phyloP scores from a whole-genome alignment of 1,139 yeast genomes.

The Kodamaea sp. region DNA sequence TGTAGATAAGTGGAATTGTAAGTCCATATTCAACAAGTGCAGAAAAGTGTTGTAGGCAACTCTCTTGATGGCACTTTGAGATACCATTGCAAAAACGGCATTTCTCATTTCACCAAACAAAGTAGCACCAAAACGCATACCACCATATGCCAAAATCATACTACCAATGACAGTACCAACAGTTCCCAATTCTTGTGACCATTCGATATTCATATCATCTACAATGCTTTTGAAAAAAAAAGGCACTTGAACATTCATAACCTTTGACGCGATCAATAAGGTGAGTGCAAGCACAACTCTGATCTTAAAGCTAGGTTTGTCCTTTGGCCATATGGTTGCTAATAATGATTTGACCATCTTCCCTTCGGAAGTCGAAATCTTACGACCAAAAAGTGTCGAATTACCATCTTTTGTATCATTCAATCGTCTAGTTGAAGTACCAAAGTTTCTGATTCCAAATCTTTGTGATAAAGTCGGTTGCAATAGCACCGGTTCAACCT shows the following conservation, averaged over 20 bases:
- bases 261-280: conserved; percentile 71
- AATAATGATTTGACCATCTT: conserved; percentile 60
- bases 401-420: conserved; percentile 4
- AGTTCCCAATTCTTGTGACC: conserved; percentile 63
- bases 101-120: conserved; percentile 90
- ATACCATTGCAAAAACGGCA: conserved; percentile 93
- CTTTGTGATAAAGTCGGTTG: too few relatives aligned
- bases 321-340: conserved; percentile 86
- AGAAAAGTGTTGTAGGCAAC: conserved; percentile 87
- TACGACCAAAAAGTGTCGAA: conserved; percentile 17
- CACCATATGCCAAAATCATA: conserved; percentile 83
- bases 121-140: conserved; percentile 92
- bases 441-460: too few relatives aligned
- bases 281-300: conserved; percentile 76
- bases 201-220: conserved; percentile 90
- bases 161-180: conserved; percentile 64
- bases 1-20: conserved; percentile 82
- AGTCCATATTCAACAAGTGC: conserved; percentile 79
- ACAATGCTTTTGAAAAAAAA: conserved; percentile 86
- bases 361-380: conserved; percentile 47
- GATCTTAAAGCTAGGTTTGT: conserved; percentile 62
- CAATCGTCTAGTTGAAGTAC: too few relatives aligned
- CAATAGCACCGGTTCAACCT: too few relatives aligned
- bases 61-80: conserved; percentile 87
- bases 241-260: conserved; percentile 93